A percentile compares a stretch with the other conserved stretches of the same genome.
phyloP scores from a whole-genome alignment of 768 basidiomycete species.

The Russula olivacea region DNA sequence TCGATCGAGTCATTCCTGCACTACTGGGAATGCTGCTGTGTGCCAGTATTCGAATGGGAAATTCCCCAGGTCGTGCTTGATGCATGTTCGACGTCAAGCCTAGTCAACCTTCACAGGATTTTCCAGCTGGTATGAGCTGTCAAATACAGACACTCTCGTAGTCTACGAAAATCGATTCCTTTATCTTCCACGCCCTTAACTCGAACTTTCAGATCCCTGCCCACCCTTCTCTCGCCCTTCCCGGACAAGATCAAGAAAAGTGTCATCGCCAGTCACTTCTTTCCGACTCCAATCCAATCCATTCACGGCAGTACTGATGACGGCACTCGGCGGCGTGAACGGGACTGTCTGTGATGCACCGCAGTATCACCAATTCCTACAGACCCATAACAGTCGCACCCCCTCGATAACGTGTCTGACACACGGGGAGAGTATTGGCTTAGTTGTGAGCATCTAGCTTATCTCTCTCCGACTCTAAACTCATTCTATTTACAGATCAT shows the following conservation, averaged over 20 bases:
- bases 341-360: conserved; percentile 10
- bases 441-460: conserved; percentile 30
- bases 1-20: no score
- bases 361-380: neutral
- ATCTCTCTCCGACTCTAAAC: neutral
- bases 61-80: no score
- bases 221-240: neutral
- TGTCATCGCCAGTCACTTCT: neutral
- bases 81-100: no score
- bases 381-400: no score
- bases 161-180: neutral
- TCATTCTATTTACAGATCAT: conserved; percentile 29
- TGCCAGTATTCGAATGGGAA: no score
- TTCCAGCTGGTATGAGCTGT: neutral
- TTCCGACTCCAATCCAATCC: no score
- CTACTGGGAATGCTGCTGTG: no score
- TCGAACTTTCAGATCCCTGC: neutral
- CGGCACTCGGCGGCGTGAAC: neutral
- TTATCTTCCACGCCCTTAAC: neutral
- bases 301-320: neutral
- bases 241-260: neutral
- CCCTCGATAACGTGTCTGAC: conserved; percentile 29
- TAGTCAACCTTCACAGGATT: no score
- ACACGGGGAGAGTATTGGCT: conserved; percentile 35
- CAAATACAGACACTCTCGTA: neutral